A percentile compares a stretch with the other conserved stretches of the same genome.
Conservation (phyloP, 2,329 filamentous ascomycete genomes). For the Coleophoma crateriformis region DNA sequence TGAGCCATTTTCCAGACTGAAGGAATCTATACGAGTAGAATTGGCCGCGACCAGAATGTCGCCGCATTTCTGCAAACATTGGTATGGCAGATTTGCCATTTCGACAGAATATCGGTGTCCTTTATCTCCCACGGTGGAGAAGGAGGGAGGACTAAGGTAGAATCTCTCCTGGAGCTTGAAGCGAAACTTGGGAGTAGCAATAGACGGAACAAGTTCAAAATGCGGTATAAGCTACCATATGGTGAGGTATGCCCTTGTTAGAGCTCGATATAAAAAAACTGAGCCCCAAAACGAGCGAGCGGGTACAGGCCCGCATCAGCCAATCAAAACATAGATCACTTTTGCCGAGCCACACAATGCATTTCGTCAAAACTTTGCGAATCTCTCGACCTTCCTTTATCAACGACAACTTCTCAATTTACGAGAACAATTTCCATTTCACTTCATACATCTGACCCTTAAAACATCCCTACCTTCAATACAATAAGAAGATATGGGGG, state of each 20-base stretch:
- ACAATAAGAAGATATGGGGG: constrained; percentile 94
- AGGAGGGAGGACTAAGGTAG: too few relatives aligned
- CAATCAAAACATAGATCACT: not conserved
- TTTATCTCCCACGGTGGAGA: too few relatives aligned
- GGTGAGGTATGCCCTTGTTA: too few relatives aligned
- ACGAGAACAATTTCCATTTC: constrained; percentile 11
- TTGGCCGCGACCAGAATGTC: constrained; percentile 66
- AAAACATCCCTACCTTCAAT: constrained; percentile 94
- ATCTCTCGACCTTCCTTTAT: not conserved
- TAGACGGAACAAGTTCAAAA: too few relatives aligned
- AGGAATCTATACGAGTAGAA: constrained; percentile 65
- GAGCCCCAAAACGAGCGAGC: too few relatives aligned
- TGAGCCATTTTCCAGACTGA: constrained; percentile 51
- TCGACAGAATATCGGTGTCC: constrained; percentile 4
- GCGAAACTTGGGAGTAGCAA: too few relatives aligned
- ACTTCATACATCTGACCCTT: constrained; percentile 59
- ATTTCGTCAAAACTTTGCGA: not conserved
- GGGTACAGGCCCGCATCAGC: too few relatives aligned
- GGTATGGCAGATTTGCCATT: constrained; percentile 55
- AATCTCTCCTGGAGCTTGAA: too few relatives aligned
- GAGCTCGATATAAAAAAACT: too few relatives aligned
- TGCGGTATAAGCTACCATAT: too few relatives aligned
- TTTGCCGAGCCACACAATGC: too few relatives aligned
- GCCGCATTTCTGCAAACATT: constrained; percentile 50
- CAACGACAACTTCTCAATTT: constrained; percentile 9